A percentile compares a stretch with the other conserved stretches of the same genome.
phyloP scores from a whole-genome alignment of 495 filamentous ascomycete genomes.

The Podospora tetraspora region DNA sequence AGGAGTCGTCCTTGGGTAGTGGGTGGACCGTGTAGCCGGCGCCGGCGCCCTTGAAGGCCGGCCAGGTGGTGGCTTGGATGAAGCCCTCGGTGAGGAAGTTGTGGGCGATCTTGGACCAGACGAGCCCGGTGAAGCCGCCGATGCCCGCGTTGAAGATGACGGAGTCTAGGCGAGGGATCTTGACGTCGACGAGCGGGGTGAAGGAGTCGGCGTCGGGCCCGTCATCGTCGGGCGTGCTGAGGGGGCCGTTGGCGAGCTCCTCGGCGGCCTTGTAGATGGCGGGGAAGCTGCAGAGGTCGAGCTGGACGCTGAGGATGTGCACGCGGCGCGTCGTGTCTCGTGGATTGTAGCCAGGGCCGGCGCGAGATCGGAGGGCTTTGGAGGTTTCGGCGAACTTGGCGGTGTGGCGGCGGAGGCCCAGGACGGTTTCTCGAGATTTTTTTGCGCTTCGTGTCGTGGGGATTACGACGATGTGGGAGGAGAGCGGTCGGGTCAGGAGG shows the following conservation, averaged over 20 bases:
- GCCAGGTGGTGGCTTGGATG: constrained; percentile 67
- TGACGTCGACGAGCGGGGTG: constrained; percentile 40
- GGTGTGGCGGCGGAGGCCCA: constrained; percentile 50
- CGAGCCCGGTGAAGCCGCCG: constrained; percentile 76
- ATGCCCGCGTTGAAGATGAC: constrained; percentile 85
- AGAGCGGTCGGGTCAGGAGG: constrained; percentile 57
- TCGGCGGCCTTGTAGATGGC: constrained; percentile 45
- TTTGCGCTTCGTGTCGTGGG: constrained; percentile 56
- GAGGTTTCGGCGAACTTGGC: constrained; percentile 36
- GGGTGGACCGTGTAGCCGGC: constrained; percentile 51
- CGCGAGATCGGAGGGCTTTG: constrained; percentile 32
- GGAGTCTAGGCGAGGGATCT: constrained; percentile 67
- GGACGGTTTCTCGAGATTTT: constrained; percentile 58
- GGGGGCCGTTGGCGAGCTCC: constrained; percentile 44
- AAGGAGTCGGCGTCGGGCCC: constrained; percentile 24
- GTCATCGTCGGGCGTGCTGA: constrained; percentile 35
- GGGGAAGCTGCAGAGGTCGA: constrained; percentile 52
- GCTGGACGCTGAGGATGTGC: constrained; percentile 50
- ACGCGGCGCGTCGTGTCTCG: constrained; percentile 43
- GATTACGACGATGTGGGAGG: constrained; percentile 59
- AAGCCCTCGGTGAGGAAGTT: constrained; percentile 56
- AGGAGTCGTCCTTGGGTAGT: constrained; percentile 18
- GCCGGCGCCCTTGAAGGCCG: constrained; percentile 62
- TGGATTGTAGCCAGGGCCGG: constrained; percentile 41
- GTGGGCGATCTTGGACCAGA: constrained; percentile 62